Base-by-base conservation (phyloP, 768 basidiomycete genomes). In the Vishniacozyma victoriae region DNA sequence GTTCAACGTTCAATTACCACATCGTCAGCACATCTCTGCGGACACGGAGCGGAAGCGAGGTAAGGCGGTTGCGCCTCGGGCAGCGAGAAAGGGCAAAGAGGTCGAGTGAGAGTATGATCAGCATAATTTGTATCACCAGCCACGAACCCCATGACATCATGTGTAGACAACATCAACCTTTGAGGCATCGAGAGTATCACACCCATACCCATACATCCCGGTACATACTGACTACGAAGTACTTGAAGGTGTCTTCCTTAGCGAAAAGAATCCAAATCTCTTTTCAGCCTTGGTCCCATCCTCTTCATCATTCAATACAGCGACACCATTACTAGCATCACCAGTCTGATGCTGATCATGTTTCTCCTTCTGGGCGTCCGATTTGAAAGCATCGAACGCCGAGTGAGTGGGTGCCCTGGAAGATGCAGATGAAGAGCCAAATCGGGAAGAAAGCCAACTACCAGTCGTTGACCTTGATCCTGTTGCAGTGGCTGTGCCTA, bases 181-280 rank as follows among this genome's bases (percentile, higher is more conserved):
- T n/a, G n/a, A n/a, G n/a, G n/a, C n/a, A n/a, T n/a, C n/a, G n/a
- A n/a, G n/a, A n/a, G n/a, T n/a, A n/a, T n/a, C n/a, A n/a, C n/a
- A n/a, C n/a, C n/a, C n/a, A n/a, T n/a, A n/a, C n/a, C n/a, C n/a
- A n/a, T n/a, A n/a, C n/a, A n/a, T n/a, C n/a, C n/a, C n/a, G n/a
- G n/a, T n/a, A n/a, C n/a, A n/a, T n/a, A n/a, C n/a, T n/a, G n/a
- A n/a, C 37, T 14, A 38, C 18, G 37, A 20, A 20, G 37, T 38
- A 15, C 14, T 15, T 11, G 14, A 15, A 15, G 13, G 37, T 7
- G 37, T 14, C 35, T 49, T 48, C n/a, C 50, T 35, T 22, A 57
- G 43, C 18, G 50, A 52, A 49, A 52, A 52, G 35, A 57, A 52
- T 23, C 50, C 33, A 29, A 57, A 52, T 35, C 50, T 42, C 25